These are phyloP conservation scores for Yarrowia osloensis DNA, from an alignment of 805 yeast species.

Conservation along the genomic window DNA sequence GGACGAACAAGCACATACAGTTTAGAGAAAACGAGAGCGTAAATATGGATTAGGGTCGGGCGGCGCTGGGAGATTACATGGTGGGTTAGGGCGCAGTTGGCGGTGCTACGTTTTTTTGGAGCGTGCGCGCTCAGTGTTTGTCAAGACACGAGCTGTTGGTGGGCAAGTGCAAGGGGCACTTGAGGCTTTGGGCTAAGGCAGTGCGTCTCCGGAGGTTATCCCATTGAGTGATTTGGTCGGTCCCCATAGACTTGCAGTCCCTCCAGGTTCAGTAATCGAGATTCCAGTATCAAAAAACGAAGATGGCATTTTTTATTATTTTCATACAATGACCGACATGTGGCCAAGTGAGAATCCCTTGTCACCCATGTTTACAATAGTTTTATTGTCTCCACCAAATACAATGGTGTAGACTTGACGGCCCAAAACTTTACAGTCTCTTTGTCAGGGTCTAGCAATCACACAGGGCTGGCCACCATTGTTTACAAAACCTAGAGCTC, in stretches of 20 bases:
- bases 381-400: conserved; percentile 27
- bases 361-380: conserved; percentile 20
- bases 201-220: no score
- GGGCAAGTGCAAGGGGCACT: no score
- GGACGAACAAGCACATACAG: not conserved
- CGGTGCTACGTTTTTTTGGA: no score
- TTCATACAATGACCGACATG: not conserved
- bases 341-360: not conserved
- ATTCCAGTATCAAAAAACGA: no score
- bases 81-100: not conserved
- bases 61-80: not conserved
- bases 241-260: no score
- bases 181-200: no score
- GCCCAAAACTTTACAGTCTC: conserved; percentile 28
- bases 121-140: no score
- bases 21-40: conserved; percentile 19
- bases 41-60: conserved; percentile 17
- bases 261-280: no score
- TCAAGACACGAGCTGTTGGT: no score
- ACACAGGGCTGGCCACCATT: conserved; percentile 26
- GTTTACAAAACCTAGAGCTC: conserved; percentile 10
- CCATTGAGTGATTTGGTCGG: no score
- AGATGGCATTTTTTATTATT: no score
- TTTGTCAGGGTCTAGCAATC: conserved; percentile 30
- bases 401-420: conserved; percentile 18